Percentiles rank a stretch among this genome's conserved stretches.
These are phyloP conservation scores for Diaporthe citrichinensis DNA, from an alignment of 2,329 filamentous ascomycete species.

Conservation along the genomic window DNA sequence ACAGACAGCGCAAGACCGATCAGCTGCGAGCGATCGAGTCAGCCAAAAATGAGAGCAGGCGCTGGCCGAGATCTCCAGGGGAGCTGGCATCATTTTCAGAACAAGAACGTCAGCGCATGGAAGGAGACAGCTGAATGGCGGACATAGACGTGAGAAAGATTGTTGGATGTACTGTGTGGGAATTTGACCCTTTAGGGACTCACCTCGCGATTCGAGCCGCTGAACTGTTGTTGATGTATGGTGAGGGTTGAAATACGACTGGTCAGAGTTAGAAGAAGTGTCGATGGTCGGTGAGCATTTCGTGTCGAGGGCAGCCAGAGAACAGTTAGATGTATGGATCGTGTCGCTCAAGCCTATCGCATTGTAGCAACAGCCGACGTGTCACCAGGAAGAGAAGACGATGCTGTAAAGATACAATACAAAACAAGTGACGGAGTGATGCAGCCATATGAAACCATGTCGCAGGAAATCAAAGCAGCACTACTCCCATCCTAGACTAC, in stretches of 20 bases:
- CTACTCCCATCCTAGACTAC: slow-evolving; percentile 56
- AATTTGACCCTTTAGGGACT: neutral
- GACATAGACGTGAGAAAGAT: too few species aligned
- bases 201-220: neutral
- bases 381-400: neutral
- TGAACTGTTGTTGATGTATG: neutral
- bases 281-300: neutral
- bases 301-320: neutral
- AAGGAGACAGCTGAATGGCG: neutral
- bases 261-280: neutral
- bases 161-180: neutral
- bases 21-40: neutral
- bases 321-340: too few species aligned
- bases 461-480: slow-evolving; percentile 45
- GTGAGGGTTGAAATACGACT: too few species aligned
- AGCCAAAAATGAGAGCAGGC: neutral
- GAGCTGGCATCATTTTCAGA: neutral
- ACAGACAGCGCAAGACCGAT: neutral
- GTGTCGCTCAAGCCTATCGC: neutral
- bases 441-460: slow-evolving; percentile 41
- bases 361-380: neutral
- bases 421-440: slow-evolving; percentile 38
- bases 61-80: neutral
- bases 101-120: neutral
- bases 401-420: slow-evolving; percentile 31